Conservation (phyloP, 345 rosid genomes). For the Durio zibethinus region DNA sequence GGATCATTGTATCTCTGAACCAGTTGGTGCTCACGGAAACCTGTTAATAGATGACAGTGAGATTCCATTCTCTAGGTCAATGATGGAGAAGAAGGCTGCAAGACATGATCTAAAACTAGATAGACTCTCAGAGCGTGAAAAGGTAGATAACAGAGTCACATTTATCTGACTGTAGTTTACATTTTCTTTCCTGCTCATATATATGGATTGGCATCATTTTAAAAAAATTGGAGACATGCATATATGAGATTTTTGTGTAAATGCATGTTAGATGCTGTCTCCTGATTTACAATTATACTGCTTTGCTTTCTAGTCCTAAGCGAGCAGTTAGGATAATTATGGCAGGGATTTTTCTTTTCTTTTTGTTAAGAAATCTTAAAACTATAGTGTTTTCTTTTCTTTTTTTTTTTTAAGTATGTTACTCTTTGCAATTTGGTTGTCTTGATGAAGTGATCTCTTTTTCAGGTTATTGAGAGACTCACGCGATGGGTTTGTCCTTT, state of each 20-base stretch:
- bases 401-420: neutral
- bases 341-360: neutral
- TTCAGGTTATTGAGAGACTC: conserved; percentile 12
- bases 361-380: neutral
- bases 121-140: conserved; percentile 73
- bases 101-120: conserved; percentile 62
- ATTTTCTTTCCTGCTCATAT: neutral
- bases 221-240: neutral
- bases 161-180: conserved; percentile 15
- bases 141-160: conserved; percentile 44
- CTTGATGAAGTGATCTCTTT: conserved; percentile 7
- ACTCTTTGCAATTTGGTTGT: conserved; percentile 1
- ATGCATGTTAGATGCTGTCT: neutral
- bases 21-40: conserved; percentile 32
- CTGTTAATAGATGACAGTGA: conserved; percentile 42
- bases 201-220: neutral
- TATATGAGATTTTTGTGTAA: neutral
- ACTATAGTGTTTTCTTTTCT: neutral
- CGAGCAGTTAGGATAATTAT: neutral
- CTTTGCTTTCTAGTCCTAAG: neutral
- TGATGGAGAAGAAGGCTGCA: conserved; percentile 56
- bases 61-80: conserved; percentile 52
- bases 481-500: conserved; percentile 11
- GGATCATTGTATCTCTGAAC: conserved; percentile 60
- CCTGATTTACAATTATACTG: neutral